Evolutionary conservation across 1,284 basidiomycete species (phyloP).

Genomic region (Takashimella koratensis): DNA sequence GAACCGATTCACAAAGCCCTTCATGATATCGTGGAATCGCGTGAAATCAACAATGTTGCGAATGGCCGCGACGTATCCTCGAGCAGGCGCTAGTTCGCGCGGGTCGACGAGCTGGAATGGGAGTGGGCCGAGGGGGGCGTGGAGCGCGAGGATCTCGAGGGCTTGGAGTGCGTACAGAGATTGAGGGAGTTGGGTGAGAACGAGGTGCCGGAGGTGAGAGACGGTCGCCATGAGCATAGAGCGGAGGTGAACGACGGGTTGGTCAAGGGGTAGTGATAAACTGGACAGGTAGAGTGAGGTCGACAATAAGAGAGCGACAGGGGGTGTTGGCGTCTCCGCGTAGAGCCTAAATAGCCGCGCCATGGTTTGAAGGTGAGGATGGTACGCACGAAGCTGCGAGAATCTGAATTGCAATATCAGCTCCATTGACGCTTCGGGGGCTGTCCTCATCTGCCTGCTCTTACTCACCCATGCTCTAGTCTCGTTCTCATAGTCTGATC

Average conservation of each 20-base stretch:
- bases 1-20: conserved; percentile 10
- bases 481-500: conserved; percentile 16
- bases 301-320: conserved; percentile 25
- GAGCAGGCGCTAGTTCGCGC: conserved; percentile 25
- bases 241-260: conserved; percentile 16
- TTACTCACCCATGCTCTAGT: conserved; percentile 29
- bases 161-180: conserved; percentile 35
- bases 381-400: conserved; percentile 30
- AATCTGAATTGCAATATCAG: too few relatives aligned
- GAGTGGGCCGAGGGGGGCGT: conserved; percentile 35
- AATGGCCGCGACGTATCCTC: conserved; percentile 22
- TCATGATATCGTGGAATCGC: conserved; percentile 21
- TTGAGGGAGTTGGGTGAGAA: conserved; percentile 27
- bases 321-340: conserved; percentile 3
- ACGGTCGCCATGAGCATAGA: conserved; percentile 12
- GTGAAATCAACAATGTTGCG: conserved; percentile 17
- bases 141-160: conserved; percentile 32
- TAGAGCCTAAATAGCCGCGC: conserved; percentile 19
- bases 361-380: conserved; percentile 39
- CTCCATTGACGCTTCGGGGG: too few relatives aligned
- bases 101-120: conserved; percentile 32
- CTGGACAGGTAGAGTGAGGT: conserved; percentile 29
- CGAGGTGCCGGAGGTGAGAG: conserved; percentile 18
- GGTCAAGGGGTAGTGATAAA: conserved; percentile 20
- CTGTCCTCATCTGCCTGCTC: too few relatives aligned